Conservation (phyloP, 257 asterid species). For the Verbena officinalis region DNA sequence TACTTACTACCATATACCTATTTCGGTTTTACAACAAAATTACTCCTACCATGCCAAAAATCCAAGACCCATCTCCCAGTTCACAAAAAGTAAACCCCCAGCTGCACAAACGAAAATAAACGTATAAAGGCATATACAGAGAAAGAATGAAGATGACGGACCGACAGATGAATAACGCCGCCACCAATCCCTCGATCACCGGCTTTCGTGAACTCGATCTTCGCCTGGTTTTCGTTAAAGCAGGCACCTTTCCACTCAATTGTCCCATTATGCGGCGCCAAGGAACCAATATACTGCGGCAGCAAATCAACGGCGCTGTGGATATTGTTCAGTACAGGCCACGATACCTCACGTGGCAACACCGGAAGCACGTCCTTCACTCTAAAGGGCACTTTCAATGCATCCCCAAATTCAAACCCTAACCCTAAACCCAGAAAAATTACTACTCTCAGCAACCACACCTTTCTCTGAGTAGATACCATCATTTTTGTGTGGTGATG, state of each 20-base stretch:
- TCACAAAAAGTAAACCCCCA: not conserved
- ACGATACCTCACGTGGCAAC: conserved; percentile 83
- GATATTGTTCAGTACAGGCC: conserved; percentile 84
- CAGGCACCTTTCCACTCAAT: conserved; percentile 93
- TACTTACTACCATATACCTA: not conserved
- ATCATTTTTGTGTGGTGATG: conserved; percentile 23
- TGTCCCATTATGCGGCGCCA: conserved; percentile 85
- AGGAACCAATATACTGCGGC: conserved; percentile 87
- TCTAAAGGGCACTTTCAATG: conserved; percentile 76
- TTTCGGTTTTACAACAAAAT: not conserved
- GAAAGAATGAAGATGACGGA: conserved; percentile 36
- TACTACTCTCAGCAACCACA: conserved; percentile 41
- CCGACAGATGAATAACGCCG: conserved; percentile 75
- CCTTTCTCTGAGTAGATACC: conserved; percentile 25
- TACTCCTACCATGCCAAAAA: conserved; percentile 4
- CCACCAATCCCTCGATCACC: conserved; percentile 93
- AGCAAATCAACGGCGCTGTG: conserved; percentile 91
- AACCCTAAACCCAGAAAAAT: conserved; percentile 49
- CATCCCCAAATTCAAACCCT: conserved; percentile 62
- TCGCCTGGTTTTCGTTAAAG: conserved; percentile 72
- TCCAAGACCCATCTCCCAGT: not conserved
- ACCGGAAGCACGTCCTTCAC: conserved; percentile 88
- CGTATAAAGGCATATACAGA: not conserved
- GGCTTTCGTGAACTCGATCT: conserved; percentile 57
- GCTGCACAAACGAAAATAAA: not conserved